phyloP scores from a whole-genome alignment of 2,329 filamentous ascomycete genomes.

The Thielaviopsis populi region DNA sequence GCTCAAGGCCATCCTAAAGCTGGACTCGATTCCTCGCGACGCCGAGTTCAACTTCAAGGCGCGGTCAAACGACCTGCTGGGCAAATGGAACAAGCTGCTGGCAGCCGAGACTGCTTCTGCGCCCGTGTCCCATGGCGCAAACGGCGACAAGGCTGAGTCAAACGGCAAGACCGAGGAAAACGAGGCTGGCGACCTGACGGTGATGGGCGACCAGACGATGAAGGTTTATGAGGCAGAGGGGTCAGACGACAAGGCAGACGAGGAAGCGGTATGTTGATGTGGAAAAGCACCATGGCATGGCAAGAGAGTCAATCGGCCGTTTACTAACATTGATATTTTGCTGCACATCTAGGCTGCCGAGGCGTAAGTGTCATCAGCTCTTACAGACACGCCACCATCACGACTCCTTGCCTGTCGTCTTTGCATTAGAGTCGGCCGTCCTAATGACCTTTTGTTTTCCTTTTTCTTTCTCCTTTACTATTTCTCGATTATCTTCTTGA shows the following conservation, averaged over 20 bases:
- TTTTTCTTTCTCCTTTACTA: slow-evolving; percentile 15
- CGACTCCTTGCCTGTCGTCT: neutral
- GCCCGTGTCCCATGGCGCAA: slow-evolving; percentile 32
- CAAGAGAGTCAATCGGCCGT: too few relatives aligned
- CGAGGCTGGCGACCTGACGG: slow-evolving; percentile 23
- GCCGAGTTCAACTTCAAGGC: slow-evolving; percentile 81
- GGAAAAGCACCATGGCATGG: too few relatives aligned
- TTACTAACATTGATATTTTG: too few relatives aligned
- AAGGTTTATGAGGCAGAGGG: slow-evolving; percentile 27
- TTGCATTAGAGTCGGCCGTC: neutral
- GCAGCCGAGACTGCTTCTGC: slow-evolving; percentile 35
- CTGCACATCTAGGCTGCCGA: neutral
- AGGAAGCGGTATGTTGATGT: slow-evolving; percentile 21
- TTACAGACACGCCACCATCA: neutral
- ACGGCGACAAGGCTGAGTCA: slow-evolving; percentile 31
- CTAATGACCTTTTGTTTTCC: slow-evolving; percentile 5
- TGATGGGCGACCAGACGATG: slow-evolving; percentile 27
- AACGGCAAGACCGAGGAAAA: slow-evolving; percentile 28
- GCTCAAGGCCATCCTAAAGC: slow-evolving; percentile 81
- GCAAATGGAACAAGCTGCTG: slow-evolving; percentile 80
- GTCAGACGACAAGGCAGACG: slow-evolving; percentile 24
- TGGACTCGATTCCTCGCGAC: slow-evolving; percentile 72
- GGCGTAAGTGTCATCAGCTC: neutral
- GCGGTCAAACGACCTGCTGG: slow-evolving; percentile 64
- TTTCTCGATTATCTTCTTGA: slow-evolving; percentile 16